These are phyloP conservation scores for Isabelozyma rhagii DNA, from an alignment of 805 yeast genomes.

Conservation along the genomic window DNA sequence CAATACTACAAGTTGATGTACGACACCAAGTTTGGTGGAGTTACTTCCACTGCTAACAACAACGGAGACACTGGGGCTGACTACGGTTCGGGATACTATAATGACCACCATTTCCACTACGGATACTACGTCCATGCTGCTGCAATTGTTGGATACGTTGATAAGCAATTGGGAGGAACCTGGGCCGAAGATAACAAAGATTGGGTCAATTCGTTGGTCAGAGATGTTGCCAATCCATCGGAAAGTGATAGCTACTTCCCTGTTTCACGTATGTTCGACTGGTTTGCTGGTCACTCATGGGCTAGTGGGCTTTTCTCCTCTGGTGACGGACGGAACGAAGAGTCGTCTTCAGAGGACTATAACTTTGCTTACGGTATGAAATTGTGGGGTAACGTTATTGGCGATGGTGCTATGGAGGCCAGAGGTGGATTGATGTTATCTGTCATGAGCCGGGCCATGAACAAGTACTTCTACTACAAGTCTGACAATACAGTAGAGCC, in stretches of 20 bases:
- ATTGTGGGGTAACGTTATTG: slow-evolving; percentile 62
- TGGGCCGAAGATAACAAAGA: slow-evolving; percentile 49
- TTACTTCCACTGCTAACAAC: slow-evolving; percentile 50
- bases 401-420: slow-evolving; percentile 52
- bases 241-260: slow-evolving; percentile 59
- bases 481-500: slow-evolving; percentile 57
- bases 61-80: slow-evolving; percentile 47
- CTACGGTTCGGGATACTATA: slow-evolving; percentile 74
- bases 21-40: slow-evolving; percentile 54
- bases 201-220: slow-evolving; percentile 59
- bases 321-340: slow-evolving; percentile 77
- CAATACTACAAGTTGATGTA: slow-evolving; percentile 51
- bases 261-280: slow-evolving; percentile 68
- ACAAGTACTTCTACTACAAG: slow-evolving; percentile 49
- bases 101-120: slow-evolving; percentile 87
- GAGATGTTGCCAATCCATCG: slow-evolving; percentile 69
- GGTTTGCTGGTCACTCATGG: slow-evolving; percentile 78
- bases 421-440: slow-evolving; percentile 64
- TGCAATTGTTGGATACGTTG: slow-evolving; percentile 70
- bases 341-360: slow-evolving; percentile 71
- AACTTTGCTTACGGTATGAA: slow-evolving; percentile 68
- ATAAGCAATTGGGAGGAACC: slow-evolving; percentile 46
- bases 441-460: slow-evolving; percentile 52
- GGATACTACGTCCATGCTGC: slow-evolving; percentile 84
- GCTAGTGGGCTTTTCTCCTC: slow-evolving; percentile 68